Conservation (phyloP, 345 rosid species). For the Populus nigra region DNA sequence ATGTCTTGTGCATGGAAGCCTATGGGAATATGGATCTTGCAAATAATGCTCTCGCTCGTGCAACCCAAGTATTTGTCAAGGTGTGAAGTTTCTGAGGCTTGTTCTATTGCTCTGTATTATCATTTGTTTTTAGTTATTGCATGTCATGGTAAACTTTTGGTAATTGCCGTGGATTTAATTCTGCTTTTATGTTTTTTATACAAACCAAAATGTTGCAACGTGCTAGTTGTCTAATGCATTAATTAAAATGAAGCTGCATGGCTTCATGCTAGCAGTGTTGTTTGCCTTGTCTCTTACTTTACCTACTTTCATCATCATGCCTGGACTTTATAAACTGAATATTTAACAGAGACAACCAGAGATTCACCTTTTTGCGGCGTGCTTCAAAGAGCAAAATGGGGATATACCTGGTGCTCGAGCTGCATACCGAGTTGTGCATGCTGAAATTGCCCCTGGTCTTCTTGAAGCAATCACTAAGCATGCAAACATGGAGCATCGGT, state of each 20-base stretch:
- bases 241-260: not conserved
- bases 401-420: slow-evolving; percentile 86
- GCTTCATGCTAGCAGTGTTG: not conserved
- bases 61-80: slow-evolving; percentile 96
- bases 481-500: slow-evolving; percentile 90
- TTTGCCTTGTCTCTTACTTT: not conserved
- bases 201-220: not conserved
- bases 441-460: slow-evolving; percentile 89
- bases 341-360: slow-evolving; percentile 78
- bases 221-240: not conserved
- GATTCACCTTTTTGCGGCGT: slow-evolving; percentile 88
- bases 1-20: slow-evolving; percentile 75
- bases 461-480: slow-evolving; percentile 93
- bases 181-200: not conserved
- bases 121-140: not conserved
- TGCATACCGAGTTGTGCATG: slow-evolving; percentile 76
- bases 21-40: slow-evolving; percentile 83
- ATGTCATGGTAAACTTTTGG: not conserved
- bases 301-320: not conserved
- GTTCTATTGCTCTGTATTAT: not conserved
- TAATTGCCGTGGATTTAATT: not conserved
- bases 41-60: slow-evolving; percentile 83
- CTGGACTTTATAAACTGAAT: not conserved
- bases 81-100: slow-evolving; percentile 33
- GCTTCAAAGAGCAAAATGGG: slow-evolving; percentile 80